Evolutionary conservation across 129 eudicot species (phyloP), one percentile per base, ranked within the genome.

Genomic region (Saussurea involucrata): DNA sequence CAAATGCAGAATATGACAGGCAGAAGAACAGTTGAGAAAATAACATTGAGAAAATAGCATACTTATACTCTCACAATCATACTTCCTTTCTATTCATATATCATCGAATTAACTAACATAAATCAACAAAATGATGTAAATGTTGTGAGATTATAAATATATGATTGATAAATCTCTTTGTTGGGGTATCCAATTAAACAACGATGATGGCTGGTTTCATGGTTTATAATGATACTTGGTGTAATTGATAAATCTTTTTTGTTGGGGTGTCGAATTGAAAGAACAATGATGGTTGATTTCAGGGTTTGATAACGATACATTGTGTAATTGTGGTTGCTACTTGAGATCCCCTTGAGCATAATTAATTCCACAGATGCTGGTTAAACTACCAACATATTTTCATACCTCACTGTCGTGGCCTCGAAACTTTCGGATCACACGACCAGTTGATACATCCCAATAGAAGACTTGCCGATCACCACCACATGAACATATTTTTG

Each of bases 401-500:
- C 83, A 40, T 67, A 95, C 98, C 97, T 95, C 98, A 78, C 98
- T 95, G 74, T 91, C 97, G 82, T 95, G 98, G 63, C 97, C 98
- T 53, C 97, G 94, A 57, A 95, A 95, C 78, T 95, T 95, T 44
- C 98, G 80, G 72, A 95, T 95, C 27, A 95, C 98, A 21, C 90
- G 96, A 32, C 97, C 98, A 78, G 76, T 86, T 61, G 98, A 87
- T 78, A 95, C 98, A 82, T 95, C 98, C 98, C 98, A 95, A 67
- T 91, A 95, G 86, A 95, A 95, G 15, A 95, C 85, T 83, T 95
- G 98, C 2, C 97, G 92, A 53, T 95, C 98, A 78, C 98, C 97
- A 18, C 98, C 98, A 76, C 98, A 95, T 25, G 98, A 95, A 68
- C 84, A 69, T 22, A 95, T 83, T 78, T 95, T 95, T 20, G 98